Conservation (phyloP, 495 filamentous ascomycete genomes). For the Annulohypoxylon nitens region DNA sequence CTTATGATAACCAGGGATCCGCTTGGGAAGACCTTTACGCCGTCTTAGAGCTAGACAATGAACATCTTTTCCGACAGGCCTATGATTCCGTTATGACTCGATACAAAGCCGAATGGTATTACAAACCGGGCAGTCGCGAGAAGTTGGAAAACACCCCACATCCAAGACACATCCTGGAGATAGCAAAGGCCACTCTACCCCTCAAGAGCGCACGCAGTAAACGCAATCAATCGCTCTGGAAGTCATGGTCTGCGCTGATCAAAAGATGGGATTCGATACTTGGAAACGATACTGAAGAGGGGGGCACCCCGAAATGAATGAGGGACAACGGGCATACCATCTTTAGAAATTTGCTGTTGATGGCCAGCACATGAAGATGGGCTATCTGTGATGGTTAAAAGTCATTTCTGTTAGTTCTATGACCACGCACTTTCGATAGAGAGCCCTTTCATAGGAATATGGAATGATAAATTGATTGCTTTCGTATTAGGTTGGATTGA, state of each 20-base stretch:
- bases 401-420: not conserved
- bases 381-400: not conserved
- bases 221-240: no score
- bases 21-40: conserved; percentile 12
- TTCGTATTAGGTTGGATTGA: not conserved
- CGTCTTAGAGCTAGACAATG: not conserved
- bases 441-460: not conserved
- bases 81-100: not conserved
- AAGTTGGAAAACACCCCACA: not conserved
- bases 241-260: no score
- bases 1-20: not conserved
- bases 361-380: not conserved
- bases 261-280: no score
- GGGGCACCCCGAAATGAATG: no score
- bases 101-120: no score
- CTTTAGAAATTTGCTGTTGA: no score
- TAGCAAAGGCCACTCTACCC: no score
- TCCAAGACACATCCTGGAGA: not conserved
- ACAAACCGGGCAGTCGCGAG: no score
- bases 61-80: no score
- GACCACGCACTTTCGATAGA: not conserved
- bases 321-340: no score
- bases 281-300: no score
- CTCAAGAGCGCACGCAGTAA: not conserved
- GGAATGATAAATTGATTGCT: not conserved